Percentiles rank a stretch among this genome's conserved stretches.
phyloP scores from a whole-genome alignment of 73 alveolate genomes.

The Paramecium biaurelia region DNA sequence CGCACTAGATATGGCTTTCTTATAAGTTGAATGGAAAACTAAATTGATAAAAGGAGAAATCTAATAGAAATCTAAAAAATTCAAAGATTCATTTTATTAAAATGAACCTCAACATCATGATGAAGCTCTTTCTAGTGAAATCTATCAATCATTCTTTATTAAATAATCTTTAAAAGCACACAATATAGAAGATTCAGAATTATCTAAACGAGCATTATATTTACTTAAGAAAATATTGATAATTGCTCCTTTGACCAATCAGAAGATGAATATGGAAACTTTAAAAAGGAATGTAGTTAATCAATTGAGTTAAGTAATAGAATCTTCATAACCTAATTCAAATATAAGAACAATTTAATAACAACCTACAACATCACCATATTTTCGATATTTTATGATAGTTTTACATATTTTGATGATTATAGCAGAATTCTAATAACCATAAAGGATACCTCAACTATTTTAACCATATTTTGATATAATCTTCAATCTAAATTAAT shows the following conservation, averaged over 20 bases:
- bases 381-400: conserved; percentile 40
- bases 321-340: background rate
- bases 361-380: background rate
- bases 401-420: background rate
- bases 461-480: background rate
- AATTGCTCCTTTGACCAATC: conserved; percentile 10
- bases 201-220: conserved; percentile 7
- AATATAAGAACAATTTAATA: background rate
- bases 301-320: background rate
- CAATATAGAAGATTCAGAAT: background rate
- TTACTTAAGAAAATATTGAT: conserved; percentile 1
- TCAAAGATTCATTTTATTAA: background rate
- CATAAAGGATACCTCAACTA: background rate
- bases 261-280: conserved; percentile 21
- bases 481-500: background rate
- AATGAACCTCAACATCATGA: background rate
- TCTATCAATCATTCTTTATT: background rate
- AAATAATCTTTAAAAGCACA: background rate
- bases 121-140: conserved; percentile 33
- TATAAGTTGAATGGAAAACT: conserved; percentile 44
- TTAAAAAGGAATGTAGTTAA: background rate
- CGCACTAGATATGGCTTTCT: conserved; percentile 37
- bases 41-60: background rate
- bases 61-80: background rate
- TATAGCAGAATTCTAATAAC: background rate